These are phyloP conservation scores for Cicer yamashitae DNA, from an alignment of 306 rosid genomes.

Conservation along the genomic window DNA sequence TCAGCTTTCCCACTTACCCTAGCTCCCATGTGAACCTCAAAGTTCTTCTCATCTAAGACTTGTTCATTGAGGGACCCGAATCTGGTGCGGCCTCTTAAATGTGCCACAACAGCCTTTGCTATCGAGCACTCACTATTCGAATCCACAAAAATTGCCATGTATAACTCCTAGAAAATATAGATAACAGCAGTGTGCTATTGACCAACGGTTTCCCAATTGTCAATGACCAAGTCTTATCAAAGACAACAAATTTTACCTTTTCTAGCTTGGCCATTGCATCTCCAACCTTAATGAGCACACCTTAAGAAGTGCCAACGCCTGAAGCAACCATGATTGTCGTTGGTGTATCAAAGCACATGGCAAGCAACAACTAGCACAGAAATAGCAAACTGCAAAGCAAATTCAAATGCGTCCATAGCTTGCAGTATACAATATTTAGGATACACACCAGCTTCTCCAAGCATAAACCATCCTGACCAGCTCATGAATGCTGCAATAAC, in stretches of 20 bases:
- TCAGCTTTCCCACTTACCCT: no score
- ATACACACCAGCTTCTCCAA: slow-evolving; percentile 62
- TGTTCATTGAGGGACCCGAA: no score
- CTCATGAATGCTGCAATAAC: slow-evolving; percentile 70
- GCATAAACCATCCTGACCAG: slow-evolving; percentile 83
- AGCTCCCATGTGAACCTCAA: no score
- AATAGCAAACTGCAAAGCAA: slow-evolving; percentile 88
- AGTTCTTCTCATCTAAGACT: no score
- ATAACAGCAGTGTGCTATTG: slow-evolving; percentile 70
- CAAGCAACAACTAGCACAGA: slow-evolving; percentile 94
- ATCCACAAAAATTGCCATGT: no score
- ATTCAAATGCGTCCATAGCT: slow-evolving; percentile 83
- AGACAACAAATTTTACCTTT: slow-evolving; percentile 81
- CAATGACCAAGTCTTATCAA: slow-evolving; percentile 89
- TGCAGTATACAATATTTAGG: slow-evolving; percentile 76
- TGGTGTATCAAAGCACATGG: slow-evolving; percentile 92
- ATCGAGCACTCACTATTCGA: no score
- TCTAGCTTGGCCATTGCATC: slow-evolving; percentile 93
- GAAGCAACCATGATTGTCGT: slow-evolving; percentile 98
- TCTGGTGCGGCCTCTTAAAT: no score
- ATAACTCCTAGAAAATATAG: slow-evolving; percentile 49
- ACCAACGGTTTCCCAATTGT: slow-evolving; percentile 82
- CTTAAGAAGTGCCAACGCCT: slow-evolving; percentile 91
- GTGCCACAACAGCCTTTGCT: no score
- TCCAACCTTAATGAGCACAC: slow-evolving; percentile 95